A percentile compares a stretch with the other conserved stretches of the same genome.
phyloP scores from a whole-genome alignment of 176 grass and related monocot species.

The Ananas comosus region DNA sequence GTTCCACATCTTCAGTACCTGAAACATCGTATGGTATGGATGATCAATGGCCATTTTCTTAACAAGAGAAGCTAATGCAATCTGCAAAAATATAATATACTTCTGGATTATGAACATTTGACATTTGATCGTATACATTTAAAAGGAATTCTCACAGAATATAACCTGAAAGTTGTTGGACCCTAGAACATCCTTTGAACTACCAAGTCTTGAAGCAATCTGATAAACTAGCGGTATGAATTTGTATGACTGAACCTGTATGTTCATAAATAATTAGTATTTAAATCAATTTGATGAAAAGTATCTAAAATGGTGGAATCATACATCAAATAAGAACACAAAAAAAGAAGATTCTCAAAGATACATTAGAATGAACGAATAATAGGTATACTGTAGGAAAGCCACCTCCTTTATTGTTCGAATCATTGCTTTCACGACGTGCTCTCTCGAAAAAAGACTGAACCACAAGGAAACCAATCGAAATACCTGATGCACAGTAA shows the following conservation, averaged over 20 bases:
- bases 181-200: slow-evolving; percentile 68
- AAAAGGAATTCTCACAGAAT: slow-evolving; percentile 8
- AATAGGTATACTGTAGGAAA: neutral
- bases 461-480: slow-evolving; percentile 89
- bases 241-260: slow-evolving; percentile 78
- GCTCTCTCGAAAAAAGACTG: slow-evolving; percentile 63
- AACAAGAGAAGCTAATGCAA: slow-evolving; percentile 75
- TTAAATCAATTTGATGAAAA: slow-evolving; percentile 18
- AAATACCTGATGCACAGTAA: slow-evolving; percentile 53
- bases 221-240: slow-evolving; percentile 95
- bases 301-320: slow-evolving; percentile 15
- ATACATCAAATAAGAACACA: slow-evolving; percentile 2
- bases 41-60: slow-evolving; percentile 97
- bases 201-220: slow-evolving; percentile 96
- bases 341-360: neutral
- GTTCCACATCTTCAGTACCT: slow-evolving; percentile 37
- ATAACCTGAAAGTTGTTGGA: slow-evolving; percentile 77
- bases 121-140: neutral
- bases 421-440: slow-evolving; percentile 75
- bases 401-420: slow-evolving; percentile 72
- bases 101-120: neutral
- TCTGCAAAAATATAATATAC: slow-evolving; percentile 30
- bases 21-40: slow-evolving; percentile 94
- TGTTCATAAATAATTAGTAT: slow-evolving; percentile 15
- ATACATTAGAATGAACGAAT: neutral